Conservation (phyloP, 768 basidiomycete species). For the Mycena floridula region DNA sequence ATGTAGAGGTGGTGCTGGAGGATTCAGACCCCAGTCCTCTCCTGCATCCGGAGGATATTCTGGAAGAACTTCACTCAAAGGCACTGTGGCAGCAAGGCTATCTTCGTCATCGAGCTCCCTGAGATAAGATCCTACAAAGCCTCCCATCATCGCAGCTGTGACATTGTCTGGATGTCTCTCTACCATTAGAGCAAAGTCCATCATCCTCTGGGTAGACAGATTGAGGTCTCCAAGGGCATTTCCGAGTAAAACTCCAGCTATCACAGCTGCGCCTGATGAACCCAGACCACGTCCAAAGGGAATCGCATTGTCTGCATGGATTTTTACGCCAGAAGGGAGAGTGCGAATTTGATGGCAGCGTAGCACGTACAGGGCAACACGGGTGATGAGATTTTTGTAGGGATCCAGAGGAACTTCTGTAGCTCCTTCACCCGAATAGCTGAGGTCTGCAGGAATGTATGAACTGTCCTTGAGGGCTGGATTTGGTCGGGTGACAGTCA, state of each 20-base stretch:
- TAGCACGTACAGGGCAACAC: conserved; percentile 96
- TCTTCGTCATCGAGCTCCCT: conserved; percentile 82
- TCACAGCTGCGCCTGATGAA: conserved; percentile 98
- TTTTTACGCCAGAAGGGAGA: conserved; percentile 71
- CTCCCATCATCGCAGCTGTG: conserved; percentile 93
- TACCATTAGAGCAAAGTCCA: conserved; percentile 98
- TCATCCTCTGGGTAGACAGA: conserved; percentile 64
- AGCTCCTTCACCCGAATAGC: conserved; percentile 85
- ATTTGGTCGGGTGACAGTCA: conserved; percentile 45
- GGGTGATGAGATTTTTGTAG: conserved; percentile 95
- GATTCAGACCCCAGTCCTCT: conserved; percentile 84
- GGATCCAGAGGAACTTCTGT: conserved; percentile 88
- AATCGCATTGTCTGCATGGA: conserved; percentile 87
- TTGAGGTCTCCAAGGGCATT: conserved; percentile 72
- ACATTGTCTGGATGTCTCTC: conserved; percentile 99
- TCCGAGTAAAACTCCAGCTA: conserved; percentile 91
- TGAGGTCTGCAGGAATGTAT: conserved; percentile 53
- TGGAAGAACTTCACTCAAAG: conserved; percentile 91
- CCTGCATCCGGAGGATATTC: conserved; percentile 94
- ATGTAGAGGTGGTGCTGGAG: conserved; percentile 80
- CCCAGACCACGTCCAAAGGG: conserved; percentile 97
- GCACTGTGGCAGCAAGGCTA: conserved; percentile 80
- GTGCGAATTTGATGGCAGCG: conserved; percentile 72
- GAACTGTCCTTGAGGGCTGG: conserved; percentile 24
- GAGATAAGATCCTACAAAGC: conserved; percentile 95